Evolutionary conservation across 176 grass and related monocot genomes (phyloP).

Genomic region (Triticum timopheevii): DNA sequence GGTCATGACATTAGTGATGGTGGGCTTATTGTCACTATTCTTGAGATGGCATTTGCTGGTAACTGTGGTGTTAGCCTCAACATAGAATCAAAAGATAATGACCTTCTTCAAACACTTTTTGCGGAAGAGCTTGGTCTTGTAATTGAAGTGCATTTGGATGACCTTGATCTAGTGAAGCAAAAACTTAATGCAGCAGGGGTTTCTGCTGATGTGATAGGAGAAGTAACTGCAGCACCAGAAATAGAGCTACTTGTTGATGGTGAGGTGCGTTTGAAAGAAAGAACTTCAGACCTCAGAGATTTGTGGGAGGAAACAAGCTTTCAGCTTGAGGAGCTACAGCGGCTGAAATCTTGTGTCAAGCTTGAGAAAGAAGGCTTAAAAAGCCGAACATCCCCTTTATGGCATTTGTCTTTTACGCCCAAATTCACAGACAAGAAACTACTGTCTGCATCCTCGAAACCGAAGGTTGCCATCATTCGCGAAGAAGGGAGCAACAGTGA

Average conservation of each 20-base stretch:
- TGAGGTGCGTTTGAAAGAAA: slow-evolving; percentile 61
- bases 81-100: slow-evolving; percentile 49
- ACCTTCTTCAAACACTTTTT: slow-evolving; percentile 68
- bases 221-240: slow-evolving; percentile 58
- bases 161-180: slow-evolving; percentile 47
- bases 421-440: slow-evolving; percentile 61
- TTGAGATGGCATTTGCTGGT: slow-evolving; percentile 96
- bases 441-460: slow-evolving; percentile 56
- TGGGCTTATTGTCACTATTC: slow-evolving; percentile 69
- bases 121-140: slow-evolving; percentile 85
- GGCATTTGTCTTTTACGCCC: slow-evolving; percentile 73
- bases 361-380: slow-evolving; percentile 91
- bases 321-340: slow-evolving; percentile 76
- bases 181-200: slow-evolving; percentile 67
- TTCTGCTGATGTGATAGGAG: slow-evolving; percentile 60
- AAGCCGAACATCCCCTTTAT: slow-evolving; percentile 51
- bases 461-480: slow-evolving; percentile 87
- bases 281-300: slow-evolving; percentile 69
- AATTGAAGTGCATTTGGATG: slow-evolving; percentile 54
- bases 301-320: slow-evolving; percentile 95
- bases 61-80: slow-evolving; percentile 79
- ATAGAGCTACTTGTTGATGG: slow-evolving; percentile 65
- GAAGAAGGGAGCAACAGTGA: slow-evolving; percentile 98
- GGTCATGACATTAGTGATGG: slow-evolving; percentile 95
- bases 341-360: slow-evolving; percentile 74